Evolutionary conservation across 176 grass and related monocot species (phyloP).

Genomic region (Eragrostis nindensis): DNA sequence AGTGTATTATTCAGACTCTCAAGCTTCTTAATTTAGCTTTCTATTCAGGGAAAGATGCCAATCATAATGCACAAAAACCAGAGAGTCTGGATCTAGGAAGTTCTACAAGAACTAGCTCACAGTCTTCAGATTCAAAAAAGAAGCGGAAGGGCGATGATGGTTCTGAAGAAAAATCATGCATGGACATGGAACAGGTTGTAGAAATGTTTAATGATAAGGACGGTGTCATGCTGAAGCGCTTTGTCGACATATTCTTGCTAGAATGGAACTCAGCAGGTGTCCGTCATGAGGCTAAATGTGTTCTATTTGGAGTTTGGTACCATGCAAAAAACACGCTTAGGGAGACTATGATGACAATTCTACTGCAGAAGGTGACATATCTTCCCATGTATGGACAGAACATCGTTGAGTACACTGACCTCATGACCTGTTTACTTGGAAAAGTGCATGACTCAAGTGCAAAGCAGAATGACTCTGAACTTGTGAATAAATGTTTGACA

Average conservation of each 20-base stretch:
- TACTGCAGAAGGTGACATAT: slow-evolving; percentile 78
- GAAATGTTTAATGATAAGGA: slow-evolving; percentile 78
- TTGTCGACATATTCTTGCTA: slow-evolving; percentile 85
- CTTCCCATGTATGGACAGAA: slow-evolving; percentile 93
- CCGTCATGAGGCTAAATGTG: slow-evolving; percentile 90
- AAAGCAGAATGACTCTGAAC: slow-evolving; percentile 72
- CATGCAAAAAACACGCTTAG: slow-evolving; percentile 74
- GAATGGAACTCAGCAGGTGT: slow-evolving; percentile 95
- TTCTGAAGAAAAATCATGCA: slow-evolving; percentile 83
- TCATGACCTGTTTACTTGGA: slow-evolving; percentile 84
- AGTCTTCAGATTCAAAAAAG: slow-evolving; percentile 75
- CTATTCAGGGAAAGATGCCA: slow-evolving; percentile 84
- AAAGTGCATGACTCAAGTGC: slow-evolving; percentile 66
- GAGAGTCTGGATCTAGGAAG: slow-evolving; percentile 54
- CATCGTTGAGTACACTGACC: slow-evolving; percentile 91
- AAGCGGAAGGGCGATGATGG: slow-evolving; percentile 80
- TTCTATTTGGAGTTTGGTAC: slow-evolving; percentile 88
- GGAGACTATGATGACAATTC: slow-evolving; percentile 69
- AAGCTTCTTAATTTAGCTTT: slow-evolving; percentile 96
- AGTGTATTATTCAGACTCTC: slow-evolving; percentile 91
- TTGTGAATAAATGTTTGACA: slow-evolving; percentile 75
- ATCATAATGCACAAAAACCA: slow-evolving; percentile 58
- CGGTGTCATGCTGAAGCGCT: slow-evolving; percentile 64
- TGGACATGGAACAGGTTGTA: slow-evolving; percentile 90
- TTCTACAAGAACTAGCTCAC: slow-evolving; percentile 60